Conservation (phyloP, 2,329 filamentous ascomycete genomes). For the Aspergillus pseudonomiae region DNA sequence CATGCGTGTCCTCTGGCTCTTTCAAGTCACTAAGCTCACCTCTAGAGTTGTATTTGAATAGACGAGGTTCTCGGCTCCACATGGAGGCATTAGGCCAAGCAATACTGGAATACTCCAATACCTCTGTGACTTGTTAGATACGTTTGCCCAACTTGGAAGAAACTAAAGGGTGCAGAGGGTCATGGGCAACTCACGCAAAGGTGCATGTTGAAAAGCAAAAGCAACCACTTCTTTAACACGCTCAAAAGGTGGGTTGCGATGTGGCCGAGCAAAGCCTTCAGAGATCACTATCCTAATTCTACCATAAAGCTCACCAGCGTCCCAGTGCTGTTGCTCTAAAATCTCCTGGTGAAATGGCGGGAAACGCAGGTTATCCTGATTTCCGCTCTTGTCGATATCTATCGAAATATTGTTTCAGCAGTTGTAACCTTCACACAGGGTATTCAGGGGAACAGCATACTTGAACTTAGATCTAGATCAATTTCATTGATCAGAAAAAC, state of each 20-base stretch:
- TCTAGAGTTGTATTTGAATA: conserved; percentile 38
- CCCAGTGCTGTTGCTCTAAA: conserved; percentile 71
- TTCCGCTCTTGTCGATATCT: conserved; percentile 58
- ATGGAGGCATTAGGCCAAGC: conserved; percentile 77
- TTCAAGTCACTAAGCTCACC: conserved; percentile 40
- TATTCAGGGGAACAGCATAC: conserved; percentile 29
- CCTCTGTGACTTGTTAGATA: conserved; percentile 53
- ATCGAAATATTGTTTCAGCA: conserved; percentile 3
- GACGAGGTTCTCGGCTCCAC: conserved; percentile 59
- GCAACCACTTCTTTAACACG: conserved; percentile 71
- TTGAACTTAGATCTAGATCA: conserved; percentile 37
- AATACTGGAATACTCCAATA: conserved; percentile 73
- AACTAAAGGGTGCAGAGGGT: not conserved
- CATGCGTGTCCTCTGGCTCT: conserved; percentile 59
- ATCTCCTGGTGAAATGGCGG: conserved; percentile 72
- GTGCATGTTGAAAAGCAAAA: conserved; percentile 86
- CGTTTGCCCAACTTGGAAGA: not conserved
- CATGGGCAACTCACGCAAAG: conserved; percentile 60
- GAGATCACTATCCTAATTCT: conserved; percentile 77
- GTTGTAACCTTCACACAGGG: too few relatives aligned
- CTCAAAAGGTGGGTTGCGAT: conserved; percentile 59
- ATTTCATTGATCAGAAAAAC: not conserved
- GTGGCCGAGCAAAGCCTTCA: conserved; percentile 65
- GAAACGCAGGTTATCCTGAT: conserved; percentile 67
- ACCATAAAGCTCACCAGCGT: conserved; percentile 69